Percentiles rank a stretch among this genome's conserved stretches.
These are phyloP conservation scores for Ogataea pilisensis DNA, from an alignment of 805 yeast species.

Conservation along the genomic window DNA sequence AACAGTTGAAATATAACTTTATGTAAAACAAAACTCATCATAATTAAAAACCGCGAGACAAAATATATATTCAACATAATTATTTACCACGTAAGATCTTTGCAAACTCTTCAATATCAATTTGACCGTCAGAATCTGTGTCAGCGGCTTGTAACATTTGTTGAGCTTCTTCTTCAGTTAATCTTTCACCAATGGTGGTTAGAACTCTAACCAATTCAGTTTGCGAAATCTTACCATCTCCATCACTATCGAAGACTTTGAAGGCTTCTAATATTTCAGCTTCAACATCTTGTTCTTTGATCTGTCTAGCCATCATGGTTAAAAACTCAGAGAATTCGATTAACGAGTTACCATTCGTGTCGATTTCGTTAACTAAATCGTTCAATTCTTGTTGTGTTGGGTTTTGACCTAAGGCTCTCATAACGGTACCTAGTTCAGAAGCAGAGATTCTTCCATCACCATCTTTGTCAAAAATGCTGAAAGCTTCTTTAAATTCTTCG, in stretches of 20 bases:
- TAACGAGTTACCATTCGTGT: slow-evolving; percentile 88
- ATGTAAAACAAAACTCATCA: no score
- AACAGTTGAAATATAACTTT: no score
- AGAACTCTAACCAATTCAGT: slow-evolving; percentile 95
- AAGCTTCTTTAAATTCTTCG: slow-evolving; percentile 96
- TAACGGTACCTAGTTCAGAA: slow-evolving; percentile 92
- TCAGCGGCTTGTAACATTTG: slow-evolving; percentile 97
- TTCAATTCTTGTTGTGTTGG: slow-evolving; percentile 95
- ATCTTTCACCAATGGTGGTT: slow-evolving; percentile 95
- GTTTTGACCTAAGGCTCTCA: slow-evolving; percentile 98
- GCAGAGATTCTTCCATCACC: slow-evolving; percentile 96
- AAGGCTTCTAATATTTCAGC: slow-evolving; percentile 97
- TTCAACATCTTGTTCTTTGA: slow-evolving; percentile 95
- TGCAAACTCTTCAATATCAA: slow-evolving; percentile 94
- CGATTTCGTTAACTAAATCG: slow-evolving; percentile 96
- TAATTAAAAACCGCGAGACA: no score
- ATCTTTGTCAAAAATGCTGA: slow-evolving; percentile 93
- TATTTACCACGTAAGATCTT: slow-evolving; percentile 78
- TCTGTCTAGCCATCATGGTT: slow-evolving; percentile 86
- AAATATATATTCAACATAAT: slow-evolving; percentile 1
- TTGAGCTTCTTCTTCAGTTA: slow-evolving; percentile 94
- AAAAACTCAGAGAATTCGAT: slow-evolving; percentile 80
- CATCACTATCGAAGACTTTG: slow-evolving; percentile 94
- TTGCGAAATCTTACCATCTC: slow-evolving; percentile 95
- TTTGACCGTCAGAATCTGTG: slow-evolving; percentile 93